These are phyloP conservation scores for Parmales sp. DNA, from an alignment of 108 stramenopile species.

Conservation along the genomic window DNA sequence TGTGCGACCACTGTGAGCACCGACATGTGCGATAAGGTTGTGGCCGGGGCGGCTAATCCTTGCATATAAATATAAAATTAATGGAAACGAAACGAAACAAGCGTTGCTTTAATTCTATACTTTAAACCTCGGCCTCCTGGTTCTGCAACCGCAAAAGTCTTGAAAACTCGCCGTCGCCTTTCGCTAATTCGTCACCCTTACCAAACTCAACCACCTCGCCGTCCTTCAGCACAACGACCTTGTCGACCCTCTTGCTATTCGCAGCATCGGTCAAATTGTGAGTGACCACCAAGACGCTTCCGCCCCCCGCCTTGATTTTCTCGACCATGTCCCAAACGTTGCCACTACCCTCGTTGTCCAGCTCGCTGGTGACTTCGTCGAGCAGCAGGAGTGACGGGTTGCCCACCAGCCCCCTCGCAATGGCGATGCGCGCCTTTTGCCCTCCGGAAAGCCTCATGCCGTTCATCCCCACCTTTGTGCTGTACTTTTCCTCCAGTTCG, in stretches of 20 bases:
- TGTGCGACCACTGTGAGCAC: neutral
- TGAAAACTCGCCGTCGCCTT: no score
- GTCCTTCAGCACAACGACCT: constrained; percentile 35
- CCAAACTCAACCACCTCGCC: constrained; percentile 40
- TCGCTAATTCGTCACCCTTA: constrained; percentile 40
- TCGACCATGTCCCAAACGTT: constrained; percentile 15
- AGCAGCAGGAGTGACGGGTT: constrained; percentile 35
- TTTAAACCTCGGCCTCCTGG: no score
- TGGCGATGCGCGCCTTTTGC: constrained; percentile 63
- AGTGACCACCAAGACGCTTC: constrained; percentile 20
- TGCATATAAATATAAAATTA: no score
- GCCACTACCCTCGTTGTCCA: constrained; percentile 16
- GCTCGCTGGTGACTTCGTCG: constrained; percentile 41
- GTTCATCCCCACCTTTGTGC: constrained; percentile 38
- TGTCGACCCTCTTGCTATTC: constrained; percentile 39
- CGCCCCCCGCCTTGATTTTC: constrained; percentile 16
- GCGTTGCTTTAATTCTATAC: no score
- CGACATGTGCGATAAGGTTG: neutral
- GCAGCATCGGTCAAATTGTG: constrained; percentile 24
- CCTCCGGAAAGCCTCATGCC: constrained; percentile 67
- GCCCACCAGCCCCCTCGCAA: constrained; percentile 41
- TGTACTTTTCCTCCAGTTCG: constrained; percentile 24
- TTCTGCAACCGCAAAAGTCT: no score
- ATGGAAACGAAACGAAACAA: no score
- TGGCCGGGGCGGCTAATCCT: no score